Base-by-base conservation (phyloP, 2,329 filamentous ascomycete genomes). In the Phyllosticta paracitricarpa region DNA sequence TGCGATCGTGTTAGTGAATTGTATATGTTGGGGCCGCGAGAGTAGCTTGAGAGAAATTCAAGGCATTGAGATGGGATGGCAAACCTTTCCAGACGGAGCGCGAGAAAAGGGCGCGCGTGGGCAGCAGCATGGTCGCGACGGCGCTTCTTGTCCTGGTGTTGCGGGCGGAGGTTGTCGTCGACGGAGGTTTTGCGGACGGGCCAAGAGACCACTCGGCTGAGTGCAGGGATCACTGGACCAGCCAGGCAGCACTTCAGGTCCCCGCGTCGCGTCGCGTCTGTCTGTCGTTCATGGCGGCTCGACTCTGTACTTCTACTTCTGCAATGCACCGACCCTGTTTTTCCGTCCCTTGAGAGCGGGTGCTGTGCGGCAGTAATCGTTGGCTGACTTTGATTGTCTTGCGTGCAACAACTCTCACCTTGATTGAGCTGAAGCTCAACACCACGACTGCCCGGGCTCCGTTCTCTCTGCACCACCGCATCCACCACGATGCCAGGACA, bases 41-140 rank as follows among this genome's bases (percentile, higher is more conserved):
- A 30, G 28, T 7, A 30, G 28, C 28, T 30, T 17, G 7, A 22
- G 19, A 2, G 19, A 22, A 22, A 48, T n/a, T 19, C 2, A 17
- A 48, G 40, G 14, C 40, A n/a, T 7, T 48, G 40, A 7, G 40
- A n/a, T n/a, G 14, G 6, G n/a, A 26, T 12, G 0, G 63, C 76
- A 66, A 76, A 91, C 90, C 90, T 82, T 95, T 95, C 90, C 90
- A 95, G 70, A 92, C 86, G 57, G 90, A 94, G 68, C 90, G 87
- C 77, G 85, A 86, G 65, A 66, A 71, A 10, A 75, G 81, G 69
- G 79, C 80, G 70, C 84, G 80, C 68, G 88, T 89, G 65, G 59
- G 59, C 26, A 61, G 59, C 26, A 61, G 26, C 59, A 61, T 61
- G 10, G 28, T 61, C 33, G 54, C 9, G 53, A 30, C 14, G 10